phyloP scores from a whole-genome alignment of 805 yeast species.

The Lipomyces yamadae region DNA sequence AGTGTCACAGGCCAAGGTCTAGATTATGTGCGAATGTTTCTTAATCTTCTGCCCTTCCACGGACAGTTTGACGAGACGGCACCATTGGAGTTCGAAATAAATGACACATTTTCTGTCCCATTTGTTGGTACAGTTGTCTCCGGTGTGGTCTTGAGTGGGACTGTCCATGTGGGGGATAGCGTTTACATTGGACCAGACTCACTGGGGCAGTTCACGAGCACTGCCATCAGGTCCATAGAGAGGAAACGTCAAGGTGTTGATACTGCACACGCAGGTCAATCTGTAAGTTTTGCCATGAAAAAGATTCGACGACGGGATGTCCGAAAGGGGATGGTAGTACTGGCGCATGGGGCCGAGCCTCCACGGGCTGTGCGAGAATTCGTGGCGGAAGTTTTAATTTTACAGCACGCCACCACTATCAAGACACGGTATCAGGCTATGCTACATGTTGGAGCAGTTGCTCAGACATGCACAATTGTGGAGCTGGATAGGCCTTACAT shows the following conservation, averaged over 20 bases:
- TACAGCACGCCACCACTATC: conserved; percentile 38
- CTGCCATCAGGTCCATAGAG: conserved; percentile 35
- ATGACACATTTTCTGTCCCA: conserved; percentile 38
- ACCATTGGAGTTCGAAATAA: conserved; percentile 34
- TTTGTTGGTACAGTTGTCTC: conserved; percentile 39
- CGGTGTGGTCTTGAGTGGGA: conserved; percentile 32
- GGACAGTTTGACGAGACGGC: conserved; percentile 30
- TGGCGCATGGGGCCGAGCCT: conserved; percentile 17
- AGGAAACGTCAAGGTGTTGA: conserved; percentile 37
- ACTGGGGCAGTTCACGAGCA: conserved; percentile 31
- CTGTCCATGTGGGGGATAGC: conserved; percentile 31
- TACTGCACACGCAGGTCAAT: conserved; percentile 36
- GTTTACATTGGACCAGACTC: conserved; percentile 37
- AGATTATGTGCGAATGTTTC: conserved; percentile 32
- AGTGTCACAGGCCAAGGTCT: conserved; percentile 37
- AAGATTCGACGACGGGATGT: conserved; percentile 34
- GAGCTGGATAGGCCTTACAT: conserved; percentile 35
- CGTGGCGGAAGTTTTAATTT: conserved; percentile 35
- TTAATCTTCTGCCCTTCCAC: conserved; percentile 33
- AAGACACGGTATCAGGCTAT: conserved; percentile 37
- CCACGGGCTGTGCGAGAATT: conserved; percentile 35
- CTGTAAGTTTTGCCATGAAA: conserved; percentile 35
- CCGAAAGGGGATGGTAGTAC: conserved; percentile 38
- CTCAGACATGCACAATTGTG: conserved; percentile 36
- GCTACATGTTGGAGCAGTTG: conserved; percentile 38